A percentile compares a stretch with the other conserved stretches of the same genome.
Evolutionary conservation across 129 eudicot species (phyloP).

Genomic region (Flaveria ramosissima): DNA sequence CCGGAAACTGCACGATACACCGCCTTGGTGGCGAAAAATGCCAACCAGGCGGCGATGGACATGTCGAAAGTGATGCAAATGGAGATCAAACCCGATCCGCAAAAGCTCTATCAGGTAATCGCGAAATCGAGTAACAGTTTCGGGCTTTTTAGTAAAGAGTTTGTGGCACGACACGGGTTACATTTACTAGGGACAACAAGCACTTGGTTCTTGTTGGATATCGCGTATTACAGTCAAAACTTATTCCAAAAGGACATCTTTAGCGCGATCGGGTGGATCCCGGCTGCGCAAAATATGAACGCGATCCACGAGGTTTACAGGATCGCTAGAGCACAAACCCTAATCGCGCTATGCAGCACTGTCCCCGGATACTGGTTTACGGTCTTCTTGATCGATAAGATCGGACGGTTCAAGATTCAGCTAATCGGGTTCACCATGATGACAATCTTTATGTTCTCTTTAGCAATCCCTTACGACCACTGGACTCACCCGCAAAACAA

Average conservation of each 20-base stretch:
- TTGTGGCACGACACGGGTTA: slow-evolving; percentile 42
- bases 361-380: slow-evolving; percentile 63
- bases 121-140: slow-evolving; percentile 19
- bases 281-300: slow-evolving; percentile 48
- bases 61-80: slow-evolving; percentile 53
- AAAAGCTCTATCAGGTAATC: slow-evolving; percentile 9
- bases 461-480: slow-evolving; percentile 52
- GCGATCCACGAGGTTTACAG: slow-evolving; percentile 46
- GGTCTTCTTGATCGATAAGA: slow-evolving; percentile 42
- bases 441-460: slow-evolving; percentile 51
- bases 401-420: slow-evolving; percentile 51
- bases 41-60: slow-evolving; percentile 42
- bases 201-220: slow-evolving; percentile 58
- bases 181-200: slow-evolving; percentile 56
- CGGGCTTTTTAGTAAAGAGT: slow-evolving; percentile 47
- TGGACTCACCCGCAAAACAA: slow-evolving; percentile 51
- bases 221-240: slow-evolving; percentile 55
- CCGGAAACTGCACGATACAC: slow-evolving; percentile 61
- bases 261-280: slow-evolving; percentile 57
- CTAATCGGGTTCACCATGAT: slow-evolving; percentile 51
- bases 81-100: slow-evolving; percentile 39
- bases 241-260: slow-evolving; percentile 57
- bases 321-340: slow-evolving; percentile 54
- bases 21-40: slow-evolving; percentile 47
- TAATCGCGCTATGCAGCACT: slow-evolving; percentile 51